Evolutionary conservation across 2,329 filamentous ascomycete genomes (phyloP), one percentile per base, ranked within the genome.

Genomic region (Pseudomassariella vexata): DNA sequence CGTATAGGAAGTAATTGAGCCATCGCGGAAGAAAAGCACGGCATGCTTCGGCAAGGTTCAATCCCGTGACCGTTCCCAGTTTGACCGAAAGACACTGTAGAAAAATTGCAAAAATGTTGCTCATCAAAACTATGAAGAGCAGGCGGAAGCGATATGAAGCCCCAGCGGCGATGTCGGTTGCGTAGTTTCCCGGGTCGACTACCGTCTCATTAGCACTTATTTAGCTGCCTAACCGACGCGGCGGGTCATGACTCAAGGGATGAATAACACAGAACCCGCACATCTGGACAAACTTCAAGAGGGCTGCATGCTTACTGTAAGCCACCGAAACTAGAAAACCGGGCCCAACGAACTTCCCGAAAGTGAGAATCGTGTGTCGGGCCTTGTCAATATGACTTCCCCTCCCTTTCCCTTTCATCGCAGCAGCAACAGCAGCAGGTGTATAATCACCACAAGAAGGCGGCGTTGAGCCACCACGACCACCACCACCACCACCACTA

Each of bases 61-160:
- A 57, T 2, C 80, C 80, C 2, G 74, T 82, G 40, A 85, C 77
- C 10, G 76, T 80, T 19, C 80, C 80, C 5, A 85, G 66, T 52
- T 82, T 82, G 55, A 82, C 76, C 46, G 74, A 74, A 2, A 85
- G 66, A 14, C 70, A 75, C 53, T 85, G 81, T 14, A 85, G 63
- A 42, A 83, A 74, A 33, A 85, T 82, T 44, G 81, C 81, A 47
- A 85, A 80, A 30, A 84, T 46, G 50, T 85, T 85, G 54, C 76
- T 76, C 46, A 83, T 62, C 8, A 85, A 62, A 25, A 85, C 71
- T 43, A 85, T 65, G 59, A 84, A 85, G 3, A 85, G 67, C 20
- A 85, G 65, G 24, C 63, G 67, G 60, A 78, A 85, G 35, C 68
- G 69, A 52, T 79, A 83, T 1, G 70, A 66, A 5, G 81, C 76